phyloP scores from a whole-genome alignment of 768 basidiomycete species.

The Filobasidium floriforme region DNA sequence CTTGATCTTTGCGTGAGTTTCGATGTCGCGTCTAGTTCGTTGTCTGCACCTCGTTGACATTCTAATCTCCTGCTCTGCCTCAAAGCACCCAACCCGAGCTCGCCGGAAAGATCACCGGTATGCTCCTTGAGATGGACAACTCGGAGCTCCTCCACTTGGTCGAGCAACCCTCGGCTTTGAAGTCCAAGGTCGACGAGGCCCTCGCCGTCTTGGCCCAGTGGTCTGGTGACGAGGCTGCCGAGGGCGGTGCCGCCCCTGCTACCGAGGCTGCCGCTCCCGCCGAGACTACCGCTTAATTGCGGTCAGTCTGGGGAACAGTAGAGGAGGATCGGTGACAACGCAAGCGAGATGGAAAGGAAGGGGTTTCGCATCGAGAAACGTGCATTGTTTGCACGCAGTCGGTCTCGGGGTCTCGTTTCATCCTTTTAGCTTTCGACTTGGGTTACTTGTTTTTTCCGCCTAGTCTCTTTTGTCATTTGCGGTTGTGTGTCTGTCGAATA shows the following conservation, averaged over 20 bases:
- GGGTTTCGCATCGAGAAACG: not conserved
- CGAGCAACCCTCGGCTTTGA: slow-evolving; percentile 72
- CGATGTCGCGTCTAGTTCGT: not conserved
- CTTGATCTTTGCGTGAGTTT: slow-evolving; percentile 68
- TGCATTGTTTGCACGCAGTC: not conserved
- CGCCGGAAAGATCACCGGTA: slow-evolving; percentile 97
- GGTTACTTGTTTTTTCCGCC: not conserved
- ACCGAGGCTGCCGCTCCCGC: slow-evolving; percentile 7
- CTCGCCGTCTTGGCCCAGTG: slow-evolving; percentile 81
- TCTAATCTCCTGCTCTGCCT: not conserved
- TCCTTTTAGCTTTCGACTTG: not conserved
- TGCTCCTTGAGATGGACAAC: slow-evolving; percentile 99
- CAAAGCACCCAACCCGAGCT: slow-evolving; percentile 74
- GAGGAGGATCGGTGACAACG: not conserved
- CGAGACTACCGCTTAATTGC: slow-evolving; percentile 3
- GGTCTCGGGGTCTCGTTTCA: not conserved
- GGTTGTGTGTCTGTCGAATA: slow-evolving; percentile 6
- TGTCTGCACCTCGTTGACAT: not conserved
- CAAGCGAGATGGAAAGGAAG: not conserved
- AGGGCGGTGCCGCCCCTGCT: slow-evolving; percentile 18
- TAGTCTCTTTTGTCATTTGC: not conserved
- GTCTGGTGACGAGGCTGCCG: slow-evolving; percentile 49
- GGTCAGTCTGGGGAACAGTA: not conserved
- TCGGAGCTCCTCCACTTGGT: slow-evolving; percentile 80
- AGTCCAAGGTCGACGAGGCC: slow-evolving; percentile 85